These are phyloP conservation scores for Gracilaria gracilis DNA, from an alignment of 23 red algal genomes.

Conservation along the genomic window DNA sequence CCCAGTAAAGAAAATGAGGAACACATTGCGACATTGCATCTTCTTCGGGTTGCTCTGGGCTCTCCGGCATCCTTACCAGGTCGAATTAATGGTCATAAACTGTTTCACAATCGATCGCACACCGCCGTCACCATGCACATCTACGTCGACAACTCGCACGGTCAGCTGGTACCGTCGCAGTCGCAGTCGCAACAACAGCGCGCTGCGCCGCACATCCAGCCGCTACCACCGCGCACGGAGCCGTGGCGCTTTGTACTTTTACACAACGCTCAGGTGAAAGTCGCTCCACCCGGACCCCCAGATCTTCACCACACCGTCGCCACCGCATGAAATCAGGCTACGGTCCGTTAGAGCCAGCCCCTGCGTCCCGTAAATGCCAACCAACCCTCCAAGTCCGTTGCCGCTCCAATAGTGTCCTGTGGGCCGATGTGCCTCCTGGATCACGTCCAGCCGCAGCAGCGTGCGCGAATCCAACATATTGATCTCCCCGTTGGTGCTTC, in stretches of 20 bases:
- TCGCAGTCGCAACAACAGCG: background rate
- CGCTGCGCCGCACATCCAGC: constrained; percentile 17
- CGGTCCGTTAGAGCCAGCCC: constrained; percentile 76
- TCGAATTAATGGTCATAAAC: no score
- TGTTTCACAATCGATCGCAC: no score
- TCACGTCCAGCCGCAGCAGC: constrained; percentile 69
- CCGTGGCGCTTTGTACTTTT: background rate
- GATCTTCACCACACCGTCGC: constrained; percentile 82
- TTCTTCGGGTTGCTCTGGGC: no score
- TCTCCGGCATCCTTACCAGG: no score
- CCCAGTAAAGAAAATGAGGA: no score
- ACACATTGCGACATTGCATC: no score
- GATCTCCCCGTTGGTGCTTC: constrained; percentile 71
- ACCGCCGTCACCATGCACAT: constrained; percentile 26
- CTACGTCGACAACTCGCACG: constrained; percentile 35
- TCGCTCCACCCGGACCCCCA: constrained; percentile 84
- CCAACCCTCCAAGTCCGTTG: constrained; percentile 74
- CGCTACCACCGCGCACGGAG: background rate
- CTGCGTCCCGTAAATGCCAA: constrained; percentile 73
- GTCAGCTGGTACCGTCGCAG: constrained; percentile 20
- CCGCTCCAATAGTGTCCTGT: constrained; percentile 82
- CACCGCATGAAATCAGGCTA: constrained; percentile 75
- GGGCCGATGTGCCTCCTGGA: constrained; percentile 71
- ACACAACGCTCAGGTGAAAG: constrained; percentile 66
- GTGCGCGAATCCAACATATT: constrained; percentile 88